A percentile compares a stretch with the other conserved stretches of the same genome.
Evolutionary conservation across 78 protist genomes (phyloP).

Genomic region (Dictyostelium capitatum): DNA sequence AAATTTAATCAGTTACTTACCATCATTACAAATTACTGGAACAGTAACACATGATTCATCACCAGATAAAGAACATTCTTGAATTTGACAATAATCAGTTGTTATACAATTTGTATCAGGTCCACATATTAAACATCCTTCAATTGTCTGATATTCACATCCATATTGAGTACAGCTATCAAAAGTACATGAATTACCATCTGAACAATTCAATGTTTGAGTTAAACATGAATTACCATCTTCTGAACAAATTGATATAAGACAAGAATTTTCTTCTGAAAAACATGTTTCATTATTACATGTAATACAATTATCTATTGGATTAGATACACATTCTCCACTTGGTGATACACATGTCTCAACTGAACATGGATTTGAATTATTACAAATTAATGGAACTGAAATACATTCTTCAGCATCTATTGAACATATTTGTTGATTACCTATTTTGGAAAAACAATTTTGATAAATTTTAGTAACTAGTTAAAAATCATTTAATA

Average conservation of each 20-base stretch:
- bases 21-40: no score
- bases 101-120: no score
- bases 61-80: no score
- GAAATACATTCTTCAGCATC: not conserved
- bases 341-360: not conserved
- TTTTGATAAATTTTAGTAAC: no score
- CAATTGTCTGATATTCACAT: no score
- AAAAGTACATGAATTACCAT: not conserved
- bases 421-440: not conserved
- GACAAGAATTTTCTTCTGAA: not conserved
- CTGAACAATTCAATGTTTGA: not conserved
- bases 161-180: no score
- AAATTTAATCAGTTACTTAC: no score
- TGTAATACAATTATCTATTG: not conserved
- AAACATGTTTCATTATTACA: not conserved
- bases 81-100: no score
- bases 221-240: not conserved
- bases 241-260: not conserved
- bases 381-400: not conserved
- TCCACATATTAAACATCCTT: no score
- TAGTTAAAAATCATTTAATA: no score
- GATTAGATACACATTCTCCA: not conserved
- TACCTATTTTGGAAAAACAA: no score
- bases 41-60: no score
- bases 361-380: not conserved